These are phyloP conservation scores for Globisporangium spinosum DNA, from an alignment of 352 stramenopile species.

Conservation along the genomic window DNA sequence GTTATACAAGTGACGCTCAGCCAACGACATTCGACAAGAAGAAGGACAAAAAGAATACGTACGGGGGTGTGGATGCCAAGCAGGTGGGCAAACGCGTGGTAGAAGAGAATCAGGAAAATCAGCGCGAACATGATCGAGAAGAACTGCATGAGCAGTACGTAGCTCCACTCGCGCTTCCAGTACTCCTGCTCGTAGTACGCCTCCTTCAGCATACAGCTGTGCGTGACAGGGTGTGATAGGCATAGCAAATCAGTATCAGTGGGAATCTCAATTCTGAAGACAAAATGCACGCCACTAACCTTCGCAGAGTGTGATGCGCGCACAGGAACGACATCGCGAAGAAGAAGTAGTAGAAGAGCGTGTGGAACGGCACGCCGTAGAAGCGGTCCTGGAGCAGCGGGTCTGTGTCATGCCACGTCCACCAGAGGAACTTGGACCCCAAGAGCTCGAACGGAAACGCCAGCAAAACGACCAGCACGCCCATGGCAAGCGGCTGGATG, in stretches of 20 bases:
- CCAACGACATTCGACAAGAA: neutral
- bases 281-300: conserved; percentile 23
- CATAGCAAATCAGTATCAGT: neutral
- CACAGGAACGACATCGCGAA: conserved; percentile 51
- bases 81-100: conserved; percentile 53
- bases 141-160: conserved; percentile 53
- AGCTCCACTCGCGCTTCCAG: conserved; percentile 65
- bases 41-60: neutral
- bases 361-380: conserved; percentile 61
- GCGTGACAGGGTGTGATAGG: neutral
- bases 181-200: conserved; percentile 63
- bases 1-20: neutral
- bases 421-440: conserved; percentile 80
- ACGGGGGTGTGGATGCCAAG: conserved; percentile 53
- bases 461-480: conserved; percentile 46
- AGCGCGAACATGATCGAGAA: conserved; percentile 44
- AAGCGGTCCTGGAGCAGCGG: conserved; percentile 54
- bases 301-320: conserved; percentile 54
- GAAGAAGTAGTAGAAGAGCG: conserved; percentile 66
- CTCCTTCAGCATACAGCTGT: conserved; percentile 46
- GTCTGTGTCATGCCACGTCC: conserved; percentile 84
- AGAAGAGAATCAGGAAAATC: conserved; percentile 62
- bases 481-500: conserved; percentile 70
- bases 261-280: neutral
- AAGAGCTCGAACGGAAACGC: conserved; percentile 72